phyloP scores from a whole-genome alignment of 306 rosid genomes.

The Delonix regia region DNA sequence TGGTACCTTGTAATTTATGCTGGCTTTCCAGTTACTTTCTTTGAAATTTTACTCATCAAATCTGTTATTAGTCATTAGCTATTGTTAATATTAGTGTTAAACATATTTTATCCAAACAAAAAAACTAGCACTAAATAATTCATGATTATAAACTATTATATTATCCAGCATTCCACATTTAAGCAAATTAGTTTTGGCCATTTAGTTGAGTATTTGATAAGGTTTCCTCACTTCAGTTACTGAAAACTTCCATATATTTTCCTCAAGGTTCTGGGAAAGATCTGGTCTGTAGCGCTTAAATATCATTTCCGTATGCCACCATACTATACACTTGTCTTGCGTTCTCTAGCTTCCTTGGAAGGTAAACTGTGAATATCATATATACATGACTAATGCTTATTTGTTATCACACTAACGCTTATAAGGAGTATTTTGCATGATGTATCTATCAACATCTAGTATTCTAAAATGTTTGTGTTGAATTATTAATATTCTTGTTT shows the following conservation, averaged over 20 bases:
- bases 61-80: neutral
- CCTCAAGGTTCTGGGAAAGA: conserved; percentile 88
- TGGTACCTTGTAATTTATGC: conserved; percentile 24
- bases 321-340: conserved; percentile 82
- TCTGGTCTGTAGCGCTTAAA: conserved; percentile 86
- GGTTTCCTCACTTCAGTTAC: conserved; percentile 22
- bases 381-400: conserved; percentile 21
- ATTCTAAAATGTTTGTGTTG: conserved; percentile 25
- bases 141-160: too few relatives aligned
- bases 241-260: conserved; percentile 30
- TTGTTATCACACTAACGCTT: conserved; percentile 12
- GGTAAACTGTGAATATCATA: conserved; percentile 50
- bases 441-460: conserved; percentile 18
- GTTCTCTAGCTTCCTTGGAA: conserved; percentile 94
- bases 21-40: neutral
- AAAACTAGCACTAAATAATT: too few relatives aligned
- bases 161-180: conserved; percentile 13
- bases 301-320: conserved; percentile 98
- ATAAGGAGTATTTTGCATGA: conserved; percentile 17
- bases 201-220: neutral
- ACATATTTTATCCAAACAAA: neutral
- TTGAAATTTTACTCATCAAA: conserved; percentile 9
- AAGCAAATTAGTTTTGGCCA: neutral
- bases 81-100: conserved; percentile 24
- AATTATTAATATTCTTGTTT: conserved; percentile 25